Percentiles rank a stretch among this genome's conserved stretches.
Conservation (phyloP, 176 grass and related monocot genomes). For the Ananas comosus region DNA sequence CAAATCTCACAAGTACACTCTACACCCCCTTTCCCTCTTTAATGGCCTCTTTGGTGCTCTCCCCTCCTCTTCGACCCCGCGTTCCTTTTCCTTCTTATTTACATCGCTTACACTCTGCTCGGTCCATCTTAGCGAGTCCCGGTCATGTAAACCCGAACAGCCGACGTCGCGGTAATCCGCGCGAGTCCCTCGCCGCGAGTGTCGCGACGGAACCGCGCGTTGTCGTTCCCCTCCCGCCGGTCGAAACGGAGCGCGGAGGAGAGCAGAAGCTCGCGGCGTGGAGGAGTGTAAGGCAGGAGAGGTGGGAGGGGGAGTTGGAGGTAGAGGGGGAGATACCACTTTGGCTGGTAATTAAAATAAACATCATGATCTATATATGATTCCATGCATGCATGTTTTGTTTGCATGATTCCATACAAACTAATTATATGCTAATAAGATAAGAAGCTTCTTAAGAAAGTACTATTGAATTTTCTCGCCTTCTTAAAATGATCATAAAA, state of each 20-base stretch:
- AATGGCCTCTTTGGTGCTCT: constrained; percentile 33
- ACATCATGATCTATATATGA: constrained; percentile 9
- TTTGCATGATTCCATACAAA: constrained; percentile 17
- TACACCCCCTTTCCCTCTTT: neutral
- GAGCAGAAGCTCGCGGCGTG: constrained; percentile 59
- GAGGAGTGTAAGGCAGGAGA: constrained; percentile 78
- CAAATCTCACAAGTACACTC: neutral
- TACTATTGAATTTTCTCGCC: too few species aligned
- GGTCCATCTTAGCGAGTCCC: too few species aligned
- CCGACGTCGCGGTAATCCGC: neutral
- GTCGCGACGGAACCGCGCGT: constrained; percentile 23
- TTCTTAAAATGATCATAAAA: too few species aligned
- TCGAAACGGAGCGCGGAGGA: constrained; percentile 2
- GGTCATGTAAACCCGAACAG: neutral
- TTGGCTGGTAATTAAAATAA: constrained; percentile 65
- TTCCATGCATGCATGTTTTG: neutral
- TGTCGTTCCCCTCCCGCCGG: neutral
- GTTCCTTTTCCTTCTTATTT: neutral
- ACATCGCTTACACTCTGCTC: neutral
- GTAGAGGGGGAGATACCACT: constrained; percentile 64
- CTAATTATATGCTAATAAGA: too few species aligned
- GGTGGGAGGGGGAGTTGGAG: constrained; percentile 65
- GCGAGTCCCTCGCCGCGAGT: neutral
- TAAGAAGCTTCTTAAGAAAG: too few species aligned
- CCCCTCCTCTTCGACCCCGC: neutral